A percentile compares a stretch with the other conserved stretches of the same genome.
Conservation (phyloP, 441 rosid genomes). For the Populus tomentosa region DNA sequence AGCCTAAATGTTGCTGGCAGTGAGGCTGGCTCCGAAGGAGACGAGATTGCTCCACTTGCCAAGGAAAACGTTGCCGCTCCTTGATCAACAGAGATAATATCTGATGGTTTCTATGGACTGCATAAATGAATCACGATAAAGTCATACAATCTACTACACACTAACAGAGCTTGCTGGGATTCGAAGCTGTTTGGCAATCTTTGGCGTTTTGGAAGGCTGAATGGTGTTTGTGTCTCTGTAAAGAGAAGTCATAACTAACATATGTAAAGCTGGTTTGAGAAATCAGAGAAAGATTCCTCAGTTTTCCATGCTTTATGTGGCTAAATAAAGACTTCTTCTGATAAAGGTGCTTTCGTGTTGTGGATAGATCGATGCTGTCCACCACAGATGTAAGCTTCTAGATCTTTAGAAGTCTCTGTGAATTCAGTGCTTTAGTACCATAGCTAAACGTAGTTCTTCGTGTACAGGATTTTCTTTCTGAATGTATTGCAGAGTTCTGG, state of each 20-base stretch:
- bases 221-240: background rate
- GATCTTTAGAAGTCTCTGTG: too few species aligned
- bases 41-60: constrained; percentile 40
- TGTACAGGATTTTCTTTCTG: too few species aligned
- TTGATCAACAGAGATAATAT: constrained; percentile 22
- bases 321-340: background rate
- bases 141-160: background rate
- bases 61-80: constrained; percentile 79
- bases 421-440: background rate
- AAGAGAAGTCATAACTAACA: background rate
- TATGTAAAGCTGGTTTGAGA: constrained; percentile 1
- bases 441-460: background rate
- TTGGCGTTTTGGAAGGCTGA: background rate
- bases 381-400: too few species aligned
- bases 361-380: too few species aligned
- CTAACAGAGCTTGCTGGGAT: background rate
- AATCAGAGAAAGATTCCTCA: background rate
- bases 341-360: background rate
- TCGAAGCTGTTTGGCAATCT: background rate
- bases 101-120: background rate
- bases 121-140: background rate
- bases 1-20: constrained; percentile 50
- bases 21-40: constrained; percentile 37
- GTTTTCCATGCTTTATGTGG: background rate
- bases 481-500: too few species aligned